Base-by-base conservation (phyloP, 495 filamentous ascomycete genomes). In the Amniculicola lignicola region DNA sequence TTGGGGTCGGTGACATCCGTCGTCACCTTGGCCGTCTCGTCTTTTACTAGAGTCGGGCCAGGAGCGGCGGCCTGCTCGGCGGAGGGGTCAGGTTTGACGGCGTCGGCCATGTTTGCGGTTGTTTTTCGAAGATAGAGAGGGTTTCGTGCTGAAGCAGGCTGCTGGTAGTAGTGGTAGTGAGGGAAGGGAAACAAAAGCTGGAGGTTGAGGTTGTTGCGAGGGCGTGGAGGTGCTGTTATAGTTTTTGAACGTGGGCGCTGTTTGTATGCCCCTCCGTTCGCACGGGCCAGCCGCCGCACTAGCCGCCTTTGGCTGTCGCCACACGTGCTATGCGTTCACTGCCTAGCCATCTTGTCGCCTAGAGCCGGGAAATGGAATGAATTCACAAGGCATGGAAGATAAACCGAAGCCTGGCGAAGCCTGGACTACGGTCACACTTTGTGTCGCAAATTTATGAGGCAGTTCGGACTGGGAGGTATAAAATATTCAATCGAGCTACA, bases 1-100 rank as follows among this genome's bases (percentile, higher is more conserved):
- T 59, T 53, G 11, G 54, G 25, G 7, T 65, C 61, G 27, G 55
- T 61, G 10, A 46, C 36, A 16, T 33, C 56, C 18, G 31, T 61
- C 11, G 62, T 66, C 1, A 64, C 59, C 52, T 61, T 63, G 11
- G 53, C 56, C 1, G 65, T 65, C 59, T 67, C 62, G 31, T 59
- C 62, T 24, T 62, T 41, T 4, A 23, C 50, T 14, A 59, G 44
- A 5, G 48, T 59, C 15, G 65, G 45, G 7, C 56, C 62, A 19
- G 65, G 39, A 25, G 57, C 43, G 21, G 63, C 46, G 37, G 38
- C 27, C 55, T 66, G 63, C 35, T 60, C 59, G 16, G 61, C 53
- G 19, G 61, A 11, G 43, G 60, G 56, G 43, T 63, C 52, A 19
- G 56, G 49, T 52, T 63, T 57, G 25, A 36, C 36, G 28, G 37